phyloP scores from a whole-genome alignment of 1,139 yeast genomes.

The Kodamaea suecica region DNA sequence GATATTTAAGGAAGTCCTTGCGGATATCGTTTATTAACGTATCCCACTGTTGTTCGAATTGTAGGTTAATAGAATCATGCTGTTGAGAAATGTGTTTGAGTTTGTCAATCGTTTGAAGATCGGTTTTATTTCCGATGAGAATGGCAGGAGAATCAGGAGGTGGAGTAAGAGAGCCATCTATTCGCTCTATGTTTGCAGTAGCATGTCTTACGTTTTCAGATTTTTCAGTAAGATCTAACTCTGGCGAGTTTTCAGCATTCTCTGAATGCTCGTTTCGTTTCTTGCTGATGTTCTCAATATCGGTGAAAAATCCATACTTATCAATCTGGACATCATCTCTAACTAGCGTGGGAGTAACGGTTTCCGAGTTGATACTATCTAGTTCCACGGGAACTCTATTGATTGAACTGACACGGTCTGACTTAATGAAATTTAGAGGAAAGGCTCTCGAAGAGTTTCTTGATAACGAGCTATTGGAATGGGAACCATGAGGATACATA shows the following conservation, averaged over 20 bases:
- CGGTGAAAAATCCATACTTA: slow-evolving; percentile 48
- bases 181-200: background rate
- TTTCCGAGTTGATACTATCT: slow-evolving; percentile 28
- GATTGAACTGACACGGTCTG: background rate
- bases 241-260: background rate
- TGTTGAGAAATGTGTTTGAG: slow-evolving; percentile 32
- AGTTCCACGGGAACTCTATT: slow-evolving; percentile 43
- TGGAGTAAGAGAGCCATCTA: slow-evolving; percentile 5
- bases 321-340: slow-evolving; percentile 32
- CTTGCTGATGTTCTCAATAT: slow-evolving; percentile 10
- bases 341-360: background rate
- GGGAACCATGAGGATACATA: background rate
- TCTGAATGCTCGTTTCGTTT: background rate
- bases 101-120: slow-evolving; percentile 20
- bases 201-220: background rate
- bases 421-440: slow-evolving; percentile 2
- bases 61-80: slow-evolving; percentile 32
- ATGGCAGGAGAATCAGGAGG: slow-evolving; percentile 11
- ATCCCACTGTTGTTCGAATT: slow-evolving; percentile 36
- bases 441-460: slow-evolving; percentile 1
- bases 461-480: background rate
- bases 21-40: slow-evolving; percentile 25
- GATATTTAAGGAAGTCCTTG: slow-evolving; percentile 23
- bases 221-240: too few relatives aligned
- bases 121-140: slow-evolving; percentile 15